A percentile compares a stretch with the other conserved stretches of the same genome.
These are phyloP conservation scores for Zalerion maritima DNA, from an alignment of 495 filamentous ascomycete species.

Conservation along the genomic window DNA sequence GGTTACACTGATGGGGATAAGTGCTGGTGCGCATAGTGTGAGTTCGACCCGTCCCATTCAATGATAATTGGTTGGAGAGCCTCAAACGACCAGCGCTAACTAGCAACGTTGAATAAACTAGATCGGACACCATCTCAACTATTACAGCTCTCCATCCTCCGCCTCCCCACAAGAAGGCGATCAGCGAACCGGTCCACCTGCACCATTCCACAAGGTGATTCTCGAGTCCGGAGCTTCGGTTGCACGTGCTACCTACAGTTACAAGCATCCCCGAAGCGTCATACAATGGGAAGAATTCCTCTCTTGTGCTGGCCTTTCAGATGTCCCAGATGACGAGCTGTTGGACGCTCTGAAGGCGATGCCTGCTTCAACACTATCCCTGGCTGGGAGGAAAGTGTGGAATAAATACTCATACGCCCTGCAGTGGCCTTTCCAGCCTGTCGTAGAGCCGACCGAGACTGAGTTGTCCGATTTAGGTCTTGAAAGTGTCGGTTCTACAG, in stretches of 20 bases:
- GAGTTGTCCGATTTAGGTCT: no score
- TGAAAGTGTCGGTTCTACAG: no score
- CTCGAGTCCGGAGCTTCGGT: conserved; percentile 49
- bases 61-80: neutral
- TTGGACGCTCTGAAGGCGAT: conserved; percentile 36
- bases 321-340: conserved; percentile 27
- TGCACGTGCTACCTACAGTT: conserved; percentile 43
- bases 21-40: conserved; percentile 53
- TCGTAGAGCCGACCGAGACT: conserved; percentile 42
- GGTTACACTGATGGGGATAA: conserved; percentile 51
- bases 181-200: conserved; percentile 12
- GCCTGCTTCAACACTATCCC: conserved; percentile 27
- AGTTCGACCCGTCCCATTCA: conserved; percentile 6
- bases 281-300: conserved; percentile 47
- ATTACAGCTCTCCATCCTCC: no score
- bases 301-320: conserved; percentile 22
- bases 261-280: conserved; percentile 41
- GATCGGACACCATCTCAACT: conserved; percentile 52
- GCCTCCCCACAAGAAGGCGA: conserved; percentile 11
- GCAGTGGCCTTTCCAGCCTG: conserved; percentile 55
- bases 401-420: conserved; percentile 37
- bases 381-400: conserved; percentile 37
- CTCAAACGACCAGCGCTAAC: conserved; percentile 1
- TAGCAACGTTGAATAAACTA: conserved; percentile 15
- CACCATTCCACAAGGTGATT: conserved; percentile 46